Evolutionary conservation across 2,329 filamentous ascomycete species (phyloP), one percentile per base, ranked within the genome.

Genomic region (Fusarium keratoplasticum): DNA sequence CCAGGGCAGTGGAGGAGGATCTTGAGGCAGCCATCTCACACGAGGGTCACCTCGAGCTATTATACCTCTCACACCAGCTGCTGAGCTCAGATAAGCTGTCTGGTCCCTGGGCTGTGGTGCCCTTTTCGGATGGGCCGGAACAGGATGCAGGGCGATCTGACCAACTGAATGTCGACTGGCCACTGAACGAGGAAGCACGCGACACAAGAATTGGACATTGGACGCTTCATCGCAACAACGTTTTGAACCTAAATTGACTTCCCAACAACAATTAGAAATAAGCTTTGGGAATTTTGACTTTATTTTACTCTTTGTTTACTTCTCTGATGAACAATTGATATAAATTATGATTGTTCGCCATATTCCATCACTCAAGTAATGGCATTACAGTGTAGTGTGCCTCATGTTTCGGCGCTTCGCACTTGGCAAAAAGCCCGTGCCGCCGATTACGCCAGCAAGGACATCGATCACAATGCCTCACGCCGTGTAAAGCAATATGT

Each of bases 71-170:
- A 62, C 52, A 33, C 62, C 42, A 57, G 60, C 71, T 52, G 25
- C 47, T 65, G 64, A 31, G 29, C 52, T 29, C 69, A 27, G 38
- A 66, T 47, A 38, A 64, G 57, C 52, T 36, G 64, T 63, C 60
- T 63, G 54, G 59, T 67, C 50, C 69, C 62, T 66, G 66, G 67
- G 64, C 61, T 66, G 47, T 61, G 64, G 72, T 57, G 64, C 59
- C 58, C 66, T 57, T 69, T 69, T 72, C 75, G 75, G 75, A 67
- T 71, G 60, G 69, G 64, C 75, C 75, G 75, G 75, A 61, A 69
- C 55, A 57, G 62, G 38, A 66, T 67, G 75, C 68, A 76, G 69
- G 75, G 70, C 58, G 66, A 68, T 61, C 67, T 68, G 71, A 73
- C 64, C 71, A 76, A 74, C 55, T 68, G 64, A 60, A 64, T 69